These are phyloP conservation scores for Nakazawaea populi DNA, from an alignment of 805 yeast genomes.

Conservation along the genomic window DNA sequence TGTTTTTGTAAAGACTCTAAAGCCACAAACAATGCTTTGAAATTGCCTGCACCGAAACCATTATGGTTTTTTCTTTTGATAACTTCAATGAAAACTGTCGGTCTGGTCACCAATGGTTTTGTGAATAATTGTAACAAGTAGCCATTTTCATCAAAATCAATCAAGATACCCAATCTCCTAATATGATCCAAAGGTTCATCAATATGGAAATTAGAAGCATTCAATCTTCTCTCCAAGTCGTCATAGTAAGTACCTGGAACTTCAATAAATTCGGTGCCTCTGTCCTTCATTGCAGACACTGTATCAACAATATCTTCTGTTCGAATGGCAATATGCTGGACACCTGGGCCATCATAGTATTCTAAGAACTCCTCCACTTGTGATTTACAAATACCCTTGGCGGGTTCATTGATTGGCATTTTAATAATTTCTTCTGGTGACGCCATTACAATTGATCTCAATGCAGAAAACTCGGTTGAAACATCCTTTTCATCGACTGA, in stretches of 20 bases:
- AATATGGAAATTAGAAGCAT: slow-evolving; percentile 35
- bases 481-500: slow-evolving; percentile 77
- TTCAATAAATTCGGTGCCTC: slow-evolving; percentile 67
- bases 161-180: slow-evolving; percentile 50
- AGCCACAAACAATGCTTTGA: slow-evolving; percentile 73
- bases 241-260: slow-evolving; percentile 57
- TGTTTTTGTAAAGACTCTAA: slow-evolving; percentile 70
- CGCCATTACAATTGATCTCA: slow-evolving; percentile 74
- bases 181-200: slow-evolving; percentile 48
- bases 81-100: slow-evolving; percentile 76
- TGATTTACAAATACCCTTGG: slow-evolving; percentile 54
- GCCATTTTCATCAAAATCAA: slow-evolving; percentile 75
- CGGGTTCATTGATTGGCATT: slow-evolving; percentile 87
- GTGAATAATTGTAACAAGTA: slow-evolving; percentile 78
- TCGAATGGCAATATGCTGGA: slow-evolving; percentile 74
- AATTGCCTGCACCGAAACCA: slow-evolving; percentile 89
- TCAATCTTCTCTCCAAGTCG: slow-evolving; percentile 39
- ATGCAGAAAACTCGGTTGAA: slow-evolving; percentile 63
- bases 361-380: slow-evolving; percentile 82
- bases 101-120: slow-evolving; percentile 69
- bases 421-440: slow-evolving; percentile 57
- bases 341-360: slow-evolving; percentile 74
- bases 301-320: slow-evolving; percentile 58
- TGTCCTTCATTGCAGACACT: slow-evolving; percentile 42
- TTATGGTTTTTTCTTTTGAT: slow-evolving; percentile 75